A percentile compares a stretch with the other conserved stretches of the same genome.
These are phyloP conservation scores for Lepiota venenata DNA, from an alignment of 768 basidiomycete genomes.

Conservation along the genomic window DNA sequence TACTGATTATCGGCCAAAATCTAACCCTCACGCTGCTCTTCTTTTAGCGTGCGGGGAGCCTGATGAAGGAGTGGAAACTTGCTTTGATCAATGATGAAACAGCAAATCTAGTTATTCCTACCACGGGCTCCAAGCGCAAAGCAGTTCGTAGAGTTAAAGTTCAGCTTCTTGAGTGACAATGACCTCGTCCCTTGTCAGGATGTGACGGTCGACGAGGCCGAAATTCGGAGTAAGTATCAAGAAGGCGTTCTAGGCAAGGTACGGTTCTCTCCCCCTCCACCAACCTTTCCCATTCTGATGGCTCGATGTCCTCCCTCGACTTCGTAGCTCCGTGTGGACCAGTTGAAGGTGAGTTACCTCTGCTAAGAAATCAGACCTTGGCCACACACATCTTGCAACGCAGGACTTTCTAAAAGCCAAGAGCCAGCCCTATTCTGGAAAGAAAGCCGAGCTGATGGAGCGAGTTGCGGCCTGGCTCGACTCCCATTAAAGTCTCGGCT, in stretches of 20 bases:
- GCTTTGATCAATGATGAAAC: conserved; percentile 60
- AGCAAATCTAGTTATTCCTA: conserved; percentile 45
- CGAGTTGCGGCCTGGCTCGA: conserved; percentile 65
- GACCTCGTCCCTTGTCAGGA: conserved; percentile 38
- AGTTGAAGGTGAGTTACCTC: conserved; percentile 58
- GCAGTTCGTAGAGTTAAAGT: conserved; percentile 44
- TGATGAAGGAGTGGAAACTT: conserved; percentile 71
- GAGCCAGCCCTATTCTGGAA: conserved; percentile 57
- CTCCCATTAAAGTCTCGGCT: conserved; percentile 22
- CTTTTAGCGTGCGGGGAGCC: conserved; percentile 23
- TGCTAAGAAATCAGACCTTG: conserved; percentile 1
- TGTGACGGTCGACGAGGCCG: conserved; percentile 62
- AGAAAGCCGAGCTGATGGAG: conserved; percentile 69
- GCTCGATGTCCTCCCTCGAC: conserved; percentile 8
- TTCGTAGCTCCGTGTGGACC: conserved; percentile 68
- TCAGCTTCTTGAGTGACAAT: background rate
- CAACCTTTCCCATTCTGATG: conserved; percentile 8
- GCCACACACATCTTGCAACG: conserved; percentile 7
- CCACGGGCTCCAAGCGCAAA: conserved; percentile 66
- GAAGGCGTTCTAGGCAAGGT: conserved; percentile 66
- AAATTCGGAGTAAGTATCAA: conserved; percentile 66
- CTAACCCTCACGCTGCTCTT: conserved; percentile 19
- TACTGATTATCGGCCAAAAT: conserved; percentile 42
- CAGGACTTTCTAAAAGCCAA: conserved; percentile 77
- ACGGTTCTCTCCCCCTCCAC: conserved; percentile 16